Evolutionary conservation across 2,329 filamentous ascomycete species (phyloP).

Genomic region (Monilinia fructigena): DNA sequence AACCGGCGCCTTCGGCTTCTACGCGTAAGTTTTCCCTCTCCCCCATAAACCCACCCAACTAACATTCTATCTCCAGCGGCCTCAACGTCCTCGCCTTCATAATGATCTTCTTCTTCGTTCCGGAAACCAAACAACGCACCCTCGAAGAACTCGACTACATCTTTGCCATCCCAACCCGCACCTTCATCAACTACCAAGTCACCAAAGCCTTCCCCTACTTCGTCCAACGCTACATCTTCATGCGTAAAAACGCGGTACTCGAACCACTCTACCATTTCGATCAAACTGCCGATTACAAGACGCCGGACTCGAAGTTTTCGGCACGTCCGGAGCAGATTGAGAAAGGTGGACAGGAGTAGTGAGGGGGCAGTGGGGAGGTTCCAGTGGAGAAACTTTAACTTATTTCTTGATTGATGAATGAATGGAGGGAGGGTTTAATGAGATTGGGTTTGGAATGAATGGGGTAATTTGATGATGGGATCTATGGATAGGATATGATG

Average conservation of each 20-base stretch:
- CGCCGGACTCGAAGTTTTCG: not conserved
- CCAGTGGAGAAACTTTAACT: too few relatives aligned
- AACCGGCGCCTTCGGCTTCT: slow-evolving; percentile 52
- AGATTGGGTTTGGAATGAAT: too few relatives aligned
- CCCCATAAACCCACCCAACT: not conserved
- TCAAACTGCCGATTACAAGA: not conserved
- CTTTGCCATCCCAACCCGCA: slow-evolving; percentile 42
- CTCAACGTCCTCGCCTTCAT: slow-evolving; percentile 55
- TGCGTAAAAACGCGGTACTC: slow-evolving; percentile 3
- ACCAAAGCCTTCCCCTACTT: slow-evolving; percentile 42
- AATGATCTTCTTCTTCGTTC: slow-evolving; percentile 56
- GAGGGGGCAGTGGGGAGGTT: slow-evolving; percentile 6
- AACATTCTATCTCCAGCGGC: slow-evolving; percentile 30
- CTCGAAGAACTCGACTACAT: slow-evolving; percentile 47
- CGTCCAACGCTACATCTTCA: slow-evolving; percentile 20
- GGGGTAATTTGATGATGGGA: too few relatives aligned
- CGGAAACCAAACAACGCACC: slow-evolving; percentile 54
- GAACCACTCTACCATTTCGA: slow-evolving; percentile 23
- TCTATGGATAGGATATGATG: too few relatives aligned
- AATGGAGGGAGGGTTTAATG: too few relatives aligned
- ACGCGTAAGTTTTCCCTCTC: slow-evolving; percentile 40
- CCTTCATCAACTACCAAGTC: slow-evolving; percentile 33
- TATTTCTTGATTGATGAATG: too few relatives aligned
- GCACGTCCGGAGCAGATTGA: slow-evolving; percentile 10
- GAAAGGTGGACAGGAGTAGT: slow-evolving; percentile 10